Conservation (phyloP, 106 monocot species). For the Dioscorea alata region DNA sequence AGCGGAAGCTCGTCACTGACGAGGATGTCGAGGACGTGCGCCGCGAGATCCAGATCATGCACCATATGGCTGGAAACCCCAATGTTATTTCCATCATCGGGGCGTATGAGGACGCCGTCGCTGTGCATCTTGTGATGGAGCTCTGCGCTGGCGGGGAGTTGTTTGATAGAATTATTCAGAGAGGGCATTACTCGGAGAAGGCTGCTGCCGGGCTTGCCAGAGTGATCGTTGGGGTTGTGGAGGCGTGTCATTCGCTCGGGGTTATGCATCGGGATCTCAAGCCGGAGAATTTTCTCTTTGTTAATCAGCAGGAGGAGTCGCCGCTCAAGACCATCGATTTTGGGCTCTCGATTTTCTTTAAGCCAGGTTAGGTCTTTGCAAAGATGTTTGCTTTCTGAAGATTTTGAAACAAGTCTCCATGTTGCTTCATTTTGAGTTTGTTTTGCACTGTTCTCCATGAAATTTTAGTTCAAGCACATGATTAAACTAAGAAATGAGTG, state of each 20-base stretch:
- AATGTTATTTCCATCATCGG: conserved; percentile 5
- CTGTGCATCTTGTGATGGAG: conserved; percentile 11
- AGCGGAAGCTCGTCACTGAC: conserved; percentile 5
- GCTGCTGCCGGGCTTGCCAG: conserved; percentile 3
- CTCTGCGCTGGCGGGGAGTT: conserved; percentile 9
- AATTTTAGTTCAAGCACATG: too few relatives aligned
- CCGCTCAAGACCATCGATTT: conserved; percentile 9
- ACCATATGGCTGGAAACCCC: conserved; percentile 9
- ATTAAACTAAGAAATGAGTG: too few relatives aligned
- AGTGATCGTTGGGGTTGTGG: conserved; percentile 7
- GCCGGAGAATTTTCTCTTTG: conserved; percentile 12
- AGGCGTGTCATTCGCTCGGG: conserved; percentile 9
- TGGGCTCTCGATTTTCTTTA: conserved; percentile 6
- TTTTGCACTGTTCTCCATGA: too few relatives aligned
- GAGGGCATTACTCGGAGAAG: conserved; percentile 13
- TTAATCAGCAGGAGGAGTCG: conserved; percentile 1
- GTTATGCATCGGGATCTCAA: conserved; percentile 5
- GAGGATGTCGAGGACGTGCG: conserved; percentile 12
- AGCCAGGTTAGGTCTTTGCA: conserved; percentile 3
- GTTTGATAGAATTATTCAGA: conserved; percentile 7
- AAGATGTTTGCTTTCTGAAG: too few relatives aligned
- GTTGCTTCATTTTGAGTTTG: too few relatives aligned
- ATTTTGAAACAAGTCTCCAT: too few relatives aligned
- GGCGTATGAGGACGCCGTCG: conserved; percentile 9
- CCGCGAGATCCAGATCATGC: conserved; percentile 16